phyloP scores from a whole-genome alignment of 768 basidiomycete species.

The Kwoniella heveanensis region DNA sequence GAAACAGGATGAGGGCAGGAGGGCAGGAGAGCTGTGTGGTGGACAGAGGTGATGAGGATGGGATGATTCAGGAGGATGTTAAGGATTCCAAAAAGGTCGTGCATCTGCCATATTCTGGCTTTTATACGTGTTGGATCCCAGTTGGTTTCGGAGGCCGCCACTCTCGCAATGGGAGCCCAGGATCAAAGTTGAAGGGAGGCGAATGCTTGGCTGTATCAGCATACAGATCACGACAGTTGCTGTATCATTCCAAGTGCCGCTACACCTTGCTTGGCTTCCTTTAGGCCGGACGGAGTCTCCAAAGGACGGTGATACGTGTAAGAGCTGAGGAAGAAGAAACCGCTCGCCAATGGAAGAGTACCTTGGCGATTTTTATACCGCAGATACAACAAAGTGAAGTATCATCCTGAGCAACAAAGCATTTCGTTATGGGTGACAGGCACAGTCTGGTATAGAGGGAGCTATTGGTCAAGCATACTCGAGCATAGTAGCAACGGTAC shows the following conservation, averaged over 20 bases:
- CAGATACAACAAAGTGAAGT: too few relatives aligned
- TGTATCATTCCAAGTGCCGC: background rate
- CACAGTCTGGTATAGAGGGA: too few relatives aligned
- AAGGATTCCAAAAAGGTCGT: background rate
- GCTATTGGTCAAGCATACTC: too few relatives aligned
- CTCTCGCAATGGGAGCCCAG: background rate
- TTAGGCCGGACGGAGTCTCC: background rate
- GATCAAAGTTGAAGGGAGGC: background rate
- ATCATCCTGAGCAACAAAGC: too few relatives aligned
- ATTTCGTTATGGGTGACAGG: too few relatives aligned
- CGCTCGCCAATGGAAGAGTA: too few relatives aligned
- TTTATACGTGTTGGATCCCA: background rate
- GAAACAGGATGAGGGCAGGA: too few relatives aligned
- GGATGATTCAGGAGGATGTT: background rate
- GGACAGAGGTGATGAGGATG: background rate
- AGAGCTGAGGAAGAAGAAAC: slow-evolving; percentile 3
- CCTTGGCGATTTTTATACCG: too few relatives aligned
- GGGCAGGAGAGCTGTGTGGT: background rate
- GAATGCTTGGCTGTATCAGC: background rate
- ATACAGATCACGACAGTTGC: background rate
- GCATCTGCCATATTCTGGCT: background rate
- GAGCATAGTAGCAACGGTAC: too few relatives aligned
- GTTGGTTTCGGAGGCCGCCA: background rate
- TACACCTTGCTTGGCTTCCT: background rate
- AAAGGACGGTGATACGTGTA: slow-evolving; percentile 2